Conservation (phyloP, 192 early-diverging fungal species). For the Backusella australiensis region DNA sequence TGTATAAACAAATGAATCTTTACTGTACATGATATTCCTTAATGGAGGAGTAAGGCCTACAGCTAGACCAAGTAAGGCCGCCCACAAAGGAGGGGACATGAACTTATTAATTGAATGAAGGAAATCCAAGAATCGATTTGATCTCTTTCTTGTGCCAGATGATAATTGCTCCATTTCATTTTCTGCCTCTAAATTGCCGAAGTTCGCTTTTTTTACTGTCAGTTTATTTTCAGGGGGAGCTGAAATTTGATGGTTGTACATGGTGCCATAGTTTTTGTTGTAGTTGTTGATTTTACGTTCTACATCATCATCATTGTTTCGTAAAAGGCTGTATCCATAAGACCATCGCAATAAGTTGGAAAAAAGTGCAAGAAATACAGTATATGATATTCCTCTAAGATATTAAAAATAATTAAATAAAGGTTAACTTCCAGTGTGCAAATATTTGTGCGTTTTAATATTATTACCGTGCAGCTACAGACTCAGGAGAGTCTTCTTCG, state of each 20-base stretch:
- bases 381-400: constrained; percentile 71
- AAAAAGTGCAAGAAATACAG: constrained; percentile 76
- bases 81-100: constrained; percentile 72
- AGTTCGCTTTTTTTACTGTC: not conserved
- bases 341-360: constrained; percentile 85
- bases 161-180: not conserved
- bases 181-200: not conserved
- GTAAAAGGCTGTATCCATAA: constrained; percentile 70
- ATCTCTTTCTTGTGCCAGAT: not conserved
- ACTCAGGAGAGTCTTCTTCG: constrained; percentile 39
- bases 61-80: constrained; percentile 61
- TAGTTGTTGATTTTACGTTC: not conserved
- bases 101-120: constrained; percentile 22
- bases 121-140: not conserved
- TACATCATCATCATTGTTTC: constrained; percentile 10
- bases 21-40: constrained; percentile 58
- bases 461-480: constrained; percentile 49
- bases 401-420: not conserved
- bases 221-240: not conserved
- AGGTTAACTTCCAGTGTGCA: not conserved
- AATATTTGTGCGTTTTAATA: not conserved
- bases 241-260: not conserved
- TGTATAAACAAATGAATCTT: constrained; percentile 45
- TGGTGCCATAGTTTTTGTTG: not conserved
- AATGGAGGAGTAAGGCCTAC: constrained; percentile 62